Percentiles rank a stretch among this genome's conserved stretches.
phyloP scores from a whole-genome alignment of 345 rosid genomes.

The Eucalyptus virginea region DNA sequence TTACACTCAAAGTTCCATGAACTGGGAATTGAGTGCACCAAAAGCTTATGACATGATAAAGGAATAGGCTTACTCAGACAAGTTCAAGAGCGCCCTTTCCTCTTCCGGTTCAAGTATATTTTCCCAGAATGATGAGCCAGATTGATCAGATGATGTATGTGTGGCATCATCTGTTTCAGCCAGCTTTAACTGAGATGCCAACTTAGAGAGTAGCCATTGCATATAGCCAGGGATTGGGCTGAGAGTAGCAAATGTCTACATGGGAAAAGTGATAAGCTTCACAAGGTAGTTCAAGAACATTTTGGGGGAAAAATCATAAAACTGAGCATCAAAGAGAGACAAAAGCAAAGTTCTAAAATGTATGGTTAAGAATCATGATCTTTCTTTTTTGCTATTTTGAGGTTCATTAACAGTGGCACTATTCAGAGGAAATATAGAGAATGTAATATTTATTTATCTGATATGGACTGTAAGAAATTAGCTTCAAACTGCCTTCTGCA shows the following conservation, averaged over 20 bases:
- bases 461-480: neutral
- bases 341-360: neutral
- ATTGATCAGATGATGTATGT: slow-evolving; percentile 14
- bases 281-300: neutral
- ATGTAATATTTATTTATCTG: neutral
- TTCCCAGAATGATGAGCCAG: slow-evolving; percentile 53
- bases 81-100: slow-evolving; percentile 57
- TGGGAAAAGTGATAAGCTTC: neutral
- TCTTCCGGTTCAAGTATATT: slow-evolving; percentile 72
- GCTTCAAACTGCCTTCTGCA: neutral
- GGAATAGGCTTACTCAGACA: slow-evolving; percentile 32
- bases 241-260: slow-evolving; percentile 79
- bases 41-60: neutral
- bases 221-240: slow-evolving; percentile 92
- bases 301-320: neutral
- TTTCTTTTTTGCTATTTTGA: neutral
- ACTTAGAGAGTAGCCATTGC: slow-evolving; percentile 79
- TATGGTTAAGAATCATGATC: neutral
- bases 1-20: neutral
- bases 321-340: neutral
- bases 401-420: neutral
- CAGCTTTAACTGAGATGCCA: slow-evolving; percentile 68
- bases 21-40: neutral
- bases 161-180: slow-evolving; percentile 26
- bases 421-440: neutral